Evolutionary conservation across 2,329 filamentous ascomycete genomes (phyloP).

Genomic region (Neonectria coccinea): DNA sequence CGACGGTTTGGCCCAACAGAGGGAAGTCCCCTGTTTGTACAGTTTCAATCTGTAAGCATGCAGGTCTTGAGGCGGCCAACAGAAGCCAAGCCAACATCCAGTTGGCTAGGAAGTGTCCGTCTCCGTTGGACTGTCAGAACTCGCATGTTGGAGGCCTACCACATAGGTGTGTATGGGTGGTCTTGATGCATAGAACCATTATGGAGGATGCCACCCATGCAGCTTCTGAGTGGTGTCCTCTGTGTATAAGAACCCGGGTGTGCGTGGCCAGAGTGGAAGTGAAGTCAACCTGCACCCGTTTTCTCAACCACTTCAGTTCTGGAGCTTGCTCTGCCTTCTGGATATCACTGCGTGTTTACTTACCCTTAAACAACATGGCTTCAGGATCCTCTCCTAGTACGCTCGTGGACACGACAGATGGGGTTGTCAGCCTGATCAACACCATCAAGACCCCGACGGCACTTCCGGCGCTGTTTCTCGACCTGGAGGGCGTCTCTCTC

Average conservation of each 20-base stretch:
- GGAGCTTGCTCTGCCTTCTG: neutral
- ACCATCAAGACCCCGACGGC: conserved; percentile 5
- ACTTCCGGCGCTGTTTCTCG: conserved; percentile 11
- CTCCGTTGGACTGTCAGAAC: neutral
- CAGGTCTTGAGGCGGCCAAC: neutral
- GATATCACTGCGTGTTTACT: neutral
- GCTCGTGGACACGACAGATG: neutral
- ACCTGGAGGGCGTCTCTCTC: conserved; percentile 18
- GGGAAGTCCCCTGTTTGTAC: neutral
- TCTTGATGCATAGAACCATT: neutral
- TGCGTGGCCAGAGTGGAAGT: neutral
- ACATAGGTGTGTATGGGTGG: neutral
- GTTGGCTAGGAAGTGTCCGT: neutral
- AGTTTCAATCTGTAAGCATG: neutral
- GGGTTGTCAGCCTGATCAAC: conserved; percentile 5
- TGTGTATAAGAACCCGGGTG: neutral
- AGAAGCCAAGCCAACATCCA: neutral
- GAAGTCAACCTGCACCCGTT: neutral
- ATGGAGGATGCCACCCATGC: neutral
- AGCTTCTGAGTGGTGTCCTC: neutral
- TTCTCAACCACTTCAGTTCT: neutral
- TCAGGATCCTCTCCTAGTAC: neutral
- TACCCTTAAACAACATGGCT: neutral
- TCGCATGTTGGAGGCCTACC: neutral
- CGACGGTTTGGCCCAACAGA: neutral